phyloP scores from a whole-genome alignment of 768 basidiomycete genomes.

The Panellus pusillus region DNA sequence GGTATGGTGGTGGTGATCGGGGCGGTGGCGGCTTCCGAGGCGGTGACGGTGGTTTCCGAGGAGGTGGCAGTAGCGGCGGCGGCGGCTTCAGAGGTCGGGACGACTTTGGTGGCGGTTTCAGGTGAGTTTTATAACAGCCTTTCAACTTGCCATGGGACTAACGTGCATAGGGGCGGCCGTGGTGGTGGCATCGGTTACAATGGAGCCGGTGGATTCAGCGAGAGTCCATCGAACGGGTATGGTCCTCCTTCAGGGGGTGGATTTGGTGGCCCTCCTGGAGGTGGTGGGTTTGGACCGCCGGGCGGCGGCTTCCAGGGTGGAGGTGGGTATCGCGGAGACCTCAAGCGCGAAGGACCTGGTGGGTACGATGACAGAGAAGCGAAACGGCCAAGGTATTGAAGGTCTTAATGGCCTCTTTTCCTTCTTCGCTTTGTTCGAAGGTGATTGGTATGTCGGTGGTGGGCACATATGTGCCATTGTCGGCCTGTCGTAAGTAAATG shows the following conservation, averaged over 20 bases:
- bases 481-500: conserved; percentile 13
- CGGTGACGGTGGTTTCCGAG: conserved; percentile 35
- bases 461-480: conserved; percentile 2
- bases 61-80: conserved; percentile 44
- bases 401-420: conserved; percentile 35
- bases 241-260: conserved; percentile 49
- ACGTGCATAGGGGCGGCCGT: conserved; percentile 51
- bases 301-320: conserved; percentile 43
- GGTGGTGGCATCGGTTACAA: conserved; percentile 70
- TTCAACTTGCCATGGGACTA: conserved; percentile 13
- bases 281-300: conserved; percentile 45
- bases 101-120: conserved; percentile 44
- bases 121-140: conserved; percentile 34
- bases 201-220: conserved; percentile 55
- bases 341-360: conserved; percentile 76
- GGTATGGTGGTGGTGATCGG: conserved; percentile 39
- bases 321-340: conserved; percentile 66
- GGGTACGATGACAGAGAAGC: conserved; percentile 80
- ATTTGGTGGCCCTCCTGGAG: conserved; percentile 43
- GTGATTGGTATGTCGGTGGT: conserved; percentile 17
- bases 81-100: conserved; percentile 41
- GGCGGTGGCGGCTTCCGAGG: conserved; percentile 43
- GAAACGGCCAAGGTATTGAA: conserved; percentile 81
- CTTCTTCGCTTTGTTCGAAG: conserved; percentile 21
- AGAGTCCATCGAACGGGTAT: conserved; percentile 52